phyloP scores from a whole-genome alignment of 352 stramenopile genomes.

The Plasmopara viticola region DNA sequence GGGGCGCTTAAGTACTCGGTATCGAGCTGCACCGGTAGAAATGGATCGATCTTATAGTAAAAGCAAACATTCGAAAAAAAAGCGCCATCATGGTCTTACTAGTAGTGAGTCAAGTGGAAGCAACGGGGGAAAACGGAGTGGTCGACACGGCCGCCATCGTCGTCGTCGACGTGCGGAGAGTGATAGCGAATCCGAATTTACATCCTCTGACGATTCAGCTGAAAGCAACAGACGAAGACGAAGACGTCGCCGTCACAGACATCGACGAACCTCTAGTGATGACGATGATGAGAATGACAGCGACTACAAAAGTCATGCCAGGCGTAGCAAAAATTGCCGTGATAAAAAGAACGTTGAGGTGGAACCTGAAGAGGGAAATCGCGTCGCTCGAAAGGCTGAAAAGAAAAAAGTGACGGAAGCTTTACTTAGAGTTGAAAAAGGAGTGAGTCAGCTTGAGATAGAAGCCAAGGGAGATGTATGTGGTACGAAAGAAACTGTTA shows the following conservation, averaged over 20 bases:
- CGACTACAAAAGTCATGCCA: slow-evolving; percentile 39
- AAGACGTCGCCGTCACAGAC: slow-evolving; percentile 32
- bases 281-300: slow-evolving; percentile 49
- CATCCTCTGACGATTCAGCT: slow-evolving; percentile 46
- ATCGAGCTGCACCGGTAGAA: slow-evolving; percentile 16
- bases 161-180: slow-evolving; percentile 26
- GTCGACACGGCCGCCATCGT: slow-evolving; percentile 25
- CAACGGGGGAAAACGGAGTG: slow-evolving; percentile 18
- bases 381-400: slow-evolving; percentile 25
- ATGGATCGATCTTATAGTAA: slow-evolving; percentile 30
- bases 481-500: slow-evolving; percentile 7
- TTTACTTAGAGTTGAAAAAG: slow-evolving; percentile 26
- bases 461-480: slow-evolving; percentile 24
- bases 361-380: slow-evolving; percentile 25
- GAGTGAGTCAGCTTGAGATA: slow-evolving; percentile 29
- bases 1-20: slow-evolving; percentile 12
- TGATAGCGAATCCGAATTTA: slow-evolving; percentile 46
- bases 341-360: slow-evolving; percentile 29
- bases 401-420: slow-evolving; percentile 22
- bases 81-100: slow-evolving; percentile 30
- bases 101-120: slow-evolving; percentile 48
- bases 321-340: slow-evolving; percentile 34
- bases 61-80: slow-evolving; percentile 51
- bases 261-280: slow-evolving; percentile 45
- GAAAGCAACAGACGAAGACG: slow-evolving; percentile 28